Base-by-base conservation (phyloP, 179 eudicot species). In the Beta corolliflora region DNA sequence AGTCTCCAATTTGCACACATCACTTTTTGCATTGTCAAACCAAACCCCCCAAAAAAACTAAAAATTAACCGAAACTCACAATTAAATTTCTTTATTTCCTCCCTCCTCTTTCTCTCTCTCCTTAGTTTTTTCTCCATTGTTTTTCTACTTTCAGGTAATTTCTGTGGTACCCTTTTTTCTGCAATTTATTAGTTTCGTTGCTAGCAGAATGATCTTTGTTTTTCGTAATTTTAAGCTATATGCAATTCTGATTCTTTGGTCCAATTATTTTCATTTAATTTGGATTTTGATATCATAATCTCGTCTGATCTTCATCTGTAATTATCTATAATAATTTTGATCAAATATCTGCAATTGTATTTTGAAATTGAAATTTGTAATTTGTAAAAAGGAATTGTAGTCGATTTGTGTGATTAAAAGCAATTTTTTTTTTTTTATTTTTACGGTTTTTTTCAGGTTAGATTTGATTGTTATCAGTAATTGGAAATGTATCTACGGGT, bases 401-500 rank as follows among this genome's bases (percentile, higher is more conserved):
- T 48, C 4, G 53, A 6, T 7, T 9, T 5, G 53, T 53, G 56
- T 74, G 73, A 83, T 60, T 75, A 25, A 44, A 9, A 21, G 64
- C 31, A 59, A 46, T 7, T 55, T 19, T 50, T n/a, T 19, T 50
- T n/a, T 8, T 25, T 31, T 41, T 56, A 1, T 29, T 29, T 73
- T 52, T 12, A 19, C 15, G 48, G 18, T 77, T 36, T 58, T 29
- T 77, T 80, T 71, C 86, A 80, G 89, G 86, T 85, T 75, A 70
- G 84, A 83, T 77, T 85, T 83, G 81, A 81, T 72, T 70, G 54
- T 58, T 12, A 78, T 73, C 84, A 74, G 58, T 74, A 21, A 67
- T 54, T 63, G 87, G 82, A 83, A 67, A 81, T 83, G 90, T 76
- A 64, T 85, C 77, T 87, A 36, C 82, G 77, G 67, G 79, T 88